These are phyloP conservation scores for Clarireedia hainanense DNA, from an alignment of 2,329 filamentous ascomycete species.

Conservation along the genomic window DNA sequence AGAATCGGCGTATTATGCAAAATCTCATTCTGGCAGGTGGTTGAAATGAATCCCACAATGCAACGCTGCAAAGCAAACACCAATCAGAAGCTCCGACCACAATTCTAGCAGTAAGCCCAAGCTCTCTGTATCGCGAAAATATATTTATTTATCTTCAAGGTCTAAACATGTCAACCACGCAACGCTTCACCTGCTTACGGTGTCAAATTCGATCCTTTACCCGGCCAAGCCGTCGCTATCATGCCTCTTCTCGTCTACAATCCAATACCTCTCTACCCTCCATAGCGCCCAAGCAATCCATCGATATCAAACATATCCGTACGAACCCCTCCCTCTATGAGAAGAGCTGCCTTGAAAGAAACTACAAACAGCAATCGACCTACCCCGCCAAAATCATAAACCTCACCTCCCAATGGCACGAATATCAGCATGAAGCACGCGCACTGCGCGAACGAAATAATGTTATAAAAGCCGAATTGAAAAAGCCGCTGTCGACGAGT, in stretches of 20 bases:
- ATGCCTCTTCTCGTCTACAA: conserved; percentile 1
- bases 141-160: not conserved
- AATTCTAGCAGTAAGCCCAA: not conserved
- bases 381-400: conserved; percentile 49
- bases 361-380: conserved; percentile 56
- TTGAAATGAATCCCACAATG: too few relatives aligned
- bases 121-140: not conserved
- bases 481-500: conserved; percentile 41
- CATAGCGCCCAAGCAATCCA: conserved; percentile 67
- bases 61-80: not conserved
- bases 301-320: conserved; percentile 87
- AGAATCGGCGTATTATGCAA: too few relatives aligned
- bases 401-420: conserved; percentile 50
- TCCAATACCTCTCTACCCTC: conserved; percentile 30
- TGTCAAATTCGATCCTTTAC: conserved; percentile 4
- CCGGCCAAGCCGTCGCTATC: not conserved
- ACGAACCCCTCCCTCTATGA: conserved; percentile 74
- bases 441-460: conserved; percentile 60
- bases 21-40: too few relatives aligned
- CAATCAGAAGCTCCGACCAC: not conserved
- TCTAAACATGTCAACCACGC: conserved; percentile 1
- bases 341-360: conserved; percentile 76
- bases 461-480: conserved; percentile 48
- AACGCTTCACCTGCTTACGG: conserved; percentile 2
- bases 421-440: conserved; percentile 52